These are phyloP conservation scores for Trametes coccinea DNA, from an alignment of 768 basidiomycete species.

Conservation along the genomic window DNA sequence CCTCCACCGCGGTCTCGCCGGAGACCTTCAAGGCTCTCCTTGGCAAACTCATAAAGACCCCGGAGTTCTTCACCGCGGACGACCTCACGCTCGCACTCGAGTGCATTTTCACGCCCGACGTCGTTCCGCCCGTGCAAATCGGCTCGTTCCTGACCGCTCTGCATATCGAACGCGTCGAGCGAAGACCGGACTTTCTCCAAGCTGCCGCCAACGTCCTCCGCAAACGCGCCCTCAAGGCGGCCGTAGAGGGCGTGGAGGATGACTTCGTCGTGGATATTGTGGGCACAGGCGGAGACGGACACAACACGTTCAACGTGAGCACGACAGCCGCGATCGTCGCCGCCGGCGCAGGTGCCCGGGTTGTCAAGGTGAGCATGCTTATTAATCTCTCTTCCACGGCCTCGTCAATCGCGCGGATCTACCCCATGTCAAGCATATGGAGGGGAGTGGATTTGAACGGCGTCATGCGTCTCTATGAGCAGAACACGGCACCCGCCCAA, in stretches of 20 bases:
- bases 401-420: too few species aligned
- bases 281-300: slow-evolving; percentile 93
- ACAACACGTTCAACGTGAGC: slow-evolving; percentile 96
- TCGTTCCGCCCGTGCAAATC: slow-evolving; percentile 70
- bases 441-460: too few species aligned
- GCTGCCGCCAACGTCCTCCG: slow-evolving; percentile 77
- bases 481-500: too few species aligned
- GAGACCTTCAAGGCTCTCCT: slow-evolving; percentile 77
- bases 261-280: slow-evolving; percentile 83
- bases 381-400: background rate
- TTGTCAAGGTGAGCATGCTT: slow-evolving; percentile 71
- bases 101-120: slow-evolving; percentile 68
- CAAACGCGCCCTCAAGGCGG: slow-evolving; percentile 63
- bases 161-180: slow-evolving; percentile 77
- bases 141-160: slow-evolving; percentile 89
- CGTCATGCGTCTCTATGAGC: too few species aligned
- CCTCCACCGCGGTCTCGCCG: slow-evolving; percentile 26
- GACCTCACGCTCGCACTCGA: slow-evolving; percentile 76
- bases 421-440: too few species aligned
- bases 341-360: slow-evolving; percentile 90
- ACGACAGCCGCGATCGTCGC: slow-evolving; percentile 93
- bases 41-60: slow-evolving; percentile 75
- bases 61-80: slow-evolving; percentile 75
- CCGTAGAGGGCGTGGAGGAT: slow-evolving; percentile 53
- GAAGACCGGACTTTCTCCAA: slow-evolving; percentile 72